Conservation (phyloP, 1,284 basidiomycete species). For the Porphyrellus sp. region DNA sequence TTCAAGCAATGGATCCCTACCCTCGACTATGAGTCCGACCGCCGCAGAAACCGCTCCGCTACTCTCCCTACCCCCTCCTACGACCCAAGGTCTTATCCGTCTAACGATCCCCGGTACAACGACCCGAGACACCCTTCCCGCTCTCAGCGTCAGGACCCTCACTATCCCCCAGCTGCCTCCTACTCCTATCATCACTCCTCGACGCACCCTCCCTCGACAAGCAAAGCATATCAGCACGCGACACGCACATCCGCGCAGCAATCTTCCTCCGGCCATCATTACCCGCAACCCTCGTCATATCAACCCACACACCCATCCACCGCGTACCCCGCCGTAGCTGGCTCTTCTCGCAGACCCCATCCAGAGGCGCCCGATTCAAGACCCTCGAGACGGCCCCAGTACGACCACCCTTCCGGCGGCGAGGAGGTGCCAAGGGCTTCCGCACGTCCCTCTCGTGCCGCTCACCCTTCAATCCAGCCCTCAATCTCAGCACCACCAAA, state of each 20-base stretch:
- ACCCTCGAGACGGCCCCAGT: constrained; percentile 15
- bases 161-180: constrained; percentile 17
- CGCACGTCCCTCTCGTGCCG: constrained; percentile 26
- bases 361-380: constrained; percentile 29
- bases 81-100: constrained; percentile 23
- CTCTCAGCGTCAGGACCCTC: constrained; percentile 30
- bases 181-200: constrained; percentile 25
- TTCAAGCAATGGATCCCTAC: constrained; percentile 26
- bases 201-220: constrained; percentile 23
- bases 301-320: constrained; percentile 21
- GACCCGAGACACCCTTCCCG: constrained; percentile 28
- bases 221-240: constrained; percentile 33
- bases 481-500: constrained; percentile 20
- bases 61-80: constrained; percentile 26
- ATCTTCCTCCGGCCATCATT: constrained; percentile 22
- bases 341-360: constrained; percentile 32
- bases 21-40: constrained; percentile 29
- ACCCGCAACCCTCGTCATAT: constrained; percentile 31
- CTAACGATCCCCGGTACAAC: constrained; percentile 23
- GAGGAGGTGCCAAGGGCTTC: constrained; percentile 26
- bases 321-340: constrained; percentile 17
- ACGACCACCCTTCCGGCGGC: constrained; percentile 23
- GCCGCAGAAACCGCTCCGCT: constrained; percentile 31
- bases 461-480: constrained; percentile 26
- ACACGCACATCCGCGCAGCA: constrained; percentile 29